Percentiles rank a stretch among this genome's conserved stretches.
Conservation (phyloP, 257 asterid species). For the Buddleja alternifolia region DNA sequence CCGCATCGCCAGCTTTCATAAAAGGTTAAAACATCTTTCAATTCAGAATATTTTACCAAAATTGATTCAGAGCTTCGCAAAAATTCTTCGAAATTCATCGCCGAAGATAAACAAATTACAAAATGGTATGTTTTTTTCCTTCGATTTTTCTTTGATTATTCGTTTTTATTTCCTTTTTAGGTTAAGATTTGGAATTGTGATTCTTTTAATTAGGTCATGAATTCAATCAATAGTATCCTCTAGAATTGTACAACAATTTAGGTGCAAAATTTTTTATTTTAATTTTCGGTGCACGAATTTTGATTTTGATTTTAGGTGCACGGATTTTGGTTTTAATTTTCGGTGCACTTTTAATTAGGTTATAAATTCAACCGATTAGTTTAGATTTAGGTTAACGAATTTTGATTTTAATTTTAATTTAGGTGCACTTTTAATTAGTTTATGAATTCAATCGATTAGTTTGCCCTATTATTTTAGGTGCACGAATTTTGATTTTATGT, state of each 20-base stretch:
- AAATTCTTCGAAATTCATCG: slow-evolving; percentile 11
- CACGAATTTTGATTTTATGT: neutral
- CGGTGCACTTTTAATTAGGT: too few relatives aligned
- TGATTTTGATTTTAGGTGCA: too few relatives aligned
- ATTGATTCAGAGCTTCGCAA: slow-evolving; percentile 16
- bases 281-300: neutral
- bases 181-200: slow-evolving; percentile 28
- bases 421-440: too few relatives aligned
- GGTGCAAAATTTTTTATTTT: neutral
- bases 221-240: neutral
- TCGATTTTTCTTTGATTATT: neutral
- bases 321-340: too few relatives aligned
- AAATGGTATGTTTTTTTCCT: slow-evolving; percentile 34
- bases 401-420: too few relatives aligned
- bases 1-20: neutral
- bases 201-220: slow-evolving; percentile 16
- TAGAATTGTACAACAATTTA: neutral
- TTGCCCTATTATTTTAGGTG: too few relatives aligned
- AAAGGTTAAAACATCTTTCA: too few relatives aligned
- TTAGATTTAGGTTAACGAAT: too few relatives aligned
- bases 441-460: too few relatives aligned
- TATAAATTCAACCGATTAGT: too few relatives aligned
- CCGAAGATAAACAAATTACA: slow-evolving; percentile 19
- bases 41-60: neutral
- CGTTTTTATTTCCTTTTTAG: neutral